phyloP scores from a whole-genome alignment of 2,329 filamentous ascomycete genomes.

The Pseudogymnoascus sp. region DNA sequence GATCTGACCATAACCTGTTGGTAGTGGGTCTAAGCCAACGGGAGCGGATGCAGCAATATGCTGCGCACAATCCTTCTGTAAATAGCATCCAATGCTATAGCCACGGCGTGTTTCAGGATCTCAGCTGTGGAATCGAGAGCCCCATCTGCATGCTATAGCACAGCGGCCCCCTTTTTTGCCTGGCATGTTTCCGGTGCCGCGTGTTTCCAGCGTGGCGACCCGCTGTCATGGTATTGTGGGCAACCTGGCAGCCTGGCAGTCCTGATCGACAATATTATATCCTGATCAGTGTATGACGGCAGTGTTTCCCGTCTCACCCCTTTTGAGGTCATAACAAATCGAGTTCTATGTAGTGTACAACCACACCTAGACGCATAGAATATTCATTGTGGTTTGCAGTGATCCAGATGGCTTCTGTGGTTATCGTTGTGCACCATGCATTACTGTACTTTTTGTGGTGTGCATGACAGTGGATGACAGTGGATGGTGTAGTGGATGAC shows the following conservation, averaged over 20 bases:
- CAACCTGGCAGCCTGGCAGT: neutral
- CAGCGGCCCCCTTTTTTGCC: neutral
- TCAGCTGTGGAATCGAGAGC: neutral
- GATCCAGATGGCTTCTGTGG: neutral
- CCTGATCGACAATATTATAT: neutral
- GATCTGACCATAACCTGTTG: neutral
- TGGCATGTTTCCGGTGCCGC: neutral
- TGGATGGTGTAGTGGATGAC: neutral
- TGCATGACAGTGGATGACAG: neutral
- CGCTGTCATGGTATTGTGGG: neutral
- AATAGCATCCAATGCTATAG: slow-evolving; percentile 5
- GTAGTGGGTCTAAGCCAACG: neutral
- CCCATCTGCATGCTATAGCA: neutral
- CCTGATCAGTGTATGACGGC: neutral
- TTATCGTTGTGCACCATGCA: slow-evolving; percentile 1
- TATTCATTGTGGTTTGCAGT: neutral
- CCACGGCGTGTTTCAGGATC: neutral
- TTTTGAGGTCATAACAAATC: neutral
- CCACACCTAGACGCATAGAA: neutral
- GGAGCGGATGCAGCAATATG: neutral
- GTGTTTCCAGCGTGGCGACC: neutral
- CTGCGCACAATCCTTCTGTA: neutral
- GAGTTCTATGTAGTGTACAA: neutral
- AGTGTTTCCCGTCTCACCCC: neutral
- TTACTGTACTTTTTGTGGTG: neutral